Evolutionary conservation across 2,329 filamentous ascomycete species (phyloP).

Genomic region (Helotiales sp.): DNA sequence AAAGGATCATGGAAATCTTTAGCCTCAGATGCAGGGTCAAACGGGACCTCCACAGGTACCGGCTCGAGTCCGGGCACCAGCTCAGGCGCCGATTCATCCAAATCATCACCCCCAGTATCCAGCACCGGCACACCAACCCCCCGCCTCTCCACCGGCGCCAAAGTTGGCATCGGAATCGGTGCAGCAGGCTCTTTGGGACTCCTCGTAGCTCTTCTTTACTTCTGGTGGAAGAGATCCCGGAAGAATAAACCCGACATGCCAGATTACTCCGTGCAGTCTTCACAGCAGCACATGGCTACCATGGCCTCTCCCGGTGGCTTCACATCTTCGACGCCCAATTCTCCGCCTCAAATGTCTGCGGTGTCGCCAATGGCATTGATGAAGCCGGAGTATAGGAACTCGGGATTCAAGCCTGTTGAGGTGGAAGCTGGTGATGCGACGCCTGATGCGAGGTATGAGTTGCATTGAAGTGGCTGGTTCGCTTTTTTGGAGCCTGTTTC

Average conservation of each 20-base stretch:
- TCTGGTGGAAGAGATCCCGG: not conserved
- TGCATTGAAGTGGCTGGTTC: not conserved
- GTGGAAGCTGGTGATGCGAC: not conserved
- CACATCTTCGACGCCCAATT: not conserved
- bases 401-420: not conserved
- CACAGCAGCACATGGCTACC: not conserved
- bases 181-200: not conserved
- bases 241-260: not conserved
- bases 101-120: not conserved
- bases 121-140: not conserved
- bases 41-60: not conserved
- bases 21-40: not conserved
- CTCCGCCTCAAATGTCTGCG: not conserved
- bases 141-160: not conserved
- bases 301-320: not conserved
- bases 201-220: not conserved
- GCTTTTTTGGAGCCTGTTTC: not conserved
- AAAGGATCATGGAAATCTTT: not conserved
- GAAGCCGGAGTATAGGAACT: not conserved
- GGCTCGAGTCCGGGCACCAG: not conserved
- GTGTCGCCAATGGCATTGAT: not conserved
- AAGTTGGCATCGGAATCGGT: not conserved
- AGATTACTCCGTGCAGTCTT: not conserved
- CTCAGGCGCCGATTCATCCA: not conserved
- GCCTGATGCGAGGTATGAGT: not conserved